Evolutionary conservation across 1,284 basidiomycete species (phyloP).

Genomic region (Veloboletus limbatus): DNA sequence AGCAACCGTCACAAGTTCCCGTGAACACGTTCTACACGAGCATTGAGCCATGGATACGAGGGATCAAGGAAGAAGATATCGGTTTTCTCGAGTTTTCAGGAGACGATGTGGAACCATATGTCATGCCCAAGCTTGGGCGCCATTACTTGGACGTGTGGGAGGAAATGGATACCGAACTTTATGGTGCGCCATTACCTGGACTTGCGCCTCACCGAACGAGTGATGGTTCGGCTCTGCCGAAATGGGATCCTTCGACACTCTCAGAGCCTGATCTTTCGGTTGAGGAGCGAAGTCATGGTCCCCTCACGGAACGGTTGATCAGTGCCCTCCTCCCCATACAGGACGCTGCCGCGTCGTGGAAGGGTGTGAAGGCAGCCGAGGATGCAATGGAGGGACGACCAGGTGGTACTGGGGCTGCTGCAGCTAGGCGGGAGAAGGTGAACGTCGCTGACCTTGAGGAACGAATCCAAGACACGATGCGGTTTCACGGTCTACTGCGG

Average conservation of each 20-base stretch:
- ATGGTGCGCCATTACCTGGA: slow-evolving; percentile 42
- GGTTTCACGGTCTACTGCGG: slow-evolving; percentile 64
- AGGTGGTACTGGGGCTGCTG: slow-evolving; percentile 68
- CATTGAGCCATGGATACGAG: slow-evolving; percentile 83
- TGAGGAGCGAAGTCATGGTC: slow-evolving; percentile 77
- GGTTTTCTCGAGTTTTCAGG: slow-evolving; percentile 86
- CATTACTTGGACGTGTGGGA: slow-evolving; percentile 93
- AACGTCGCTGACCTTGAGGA: slow-evolving; percentile 71
- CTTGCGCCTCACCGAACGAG: slow-evolving; percentile 35
- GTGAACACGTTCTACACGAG: slow-evolving; percentile 78
- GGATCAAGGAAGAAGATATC: slow-evolving; percentile 86
- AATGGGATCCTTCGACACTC: slow-evolving; percentile 74
- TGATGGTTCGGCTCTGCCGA: slow-evolving; percentile 33
- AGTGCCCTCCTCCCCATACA: slow-evolving; percentile 73
- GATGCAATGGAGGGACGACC: slow-evolving; percentile 80
- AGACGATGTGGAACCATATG: slow-evolving; percentile 83
- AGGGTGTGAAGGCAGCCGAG: slow-evolving; percentile 73
- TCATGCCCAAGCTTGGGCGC: slow-evolving; percentile 83
- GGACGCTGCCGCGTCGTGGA: slow-evolving; percentile 58
- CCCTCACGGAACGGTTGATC: slow-evolving; percentile 76
- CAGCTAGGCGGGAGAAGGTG: slow-evolving; percentile 66
- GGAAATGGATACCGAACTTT: slow-evolving; percentile 74
- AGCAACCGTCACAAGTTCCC: slow-evolving; percentile 64
- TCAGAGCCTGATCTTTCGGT: slow-evolving; percentile 57
- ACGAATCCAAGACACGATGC: slow-evolving; percentile 67